A percentile compares a stretch with the other conserved stretches of the same genome.
phyloP scores from a whole-genome alignment of 2,329 filamentous ascomycete genomes.

The Colletotrichum lini region DNA sequence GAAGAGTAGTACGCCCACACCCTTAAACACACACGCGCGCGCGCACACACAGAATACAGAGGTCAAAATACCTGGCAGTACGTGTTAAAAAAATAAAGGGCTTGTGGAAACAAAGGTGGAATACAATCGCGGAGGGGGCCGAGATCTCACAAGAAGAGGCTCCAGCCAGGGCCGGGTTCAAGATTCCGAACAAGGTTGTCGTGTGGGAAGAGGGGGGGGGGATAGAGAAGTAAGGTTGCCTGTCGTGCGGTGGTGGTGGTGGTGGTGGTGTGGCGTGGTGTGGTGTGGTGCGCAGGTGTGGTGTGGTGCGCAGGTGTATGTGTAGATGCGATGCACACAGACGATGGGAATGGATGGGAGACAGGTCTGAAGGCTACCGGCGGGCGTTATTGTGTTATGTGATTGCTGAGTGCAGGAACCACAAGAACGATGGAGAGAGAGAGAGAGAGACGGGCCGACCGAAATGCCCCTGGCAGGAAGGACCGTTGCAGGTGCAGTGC shows the following conservation, averaged over 20 bases:
- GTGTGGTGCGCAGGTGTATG: background rate
- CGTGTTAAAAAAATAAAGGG: background rate
- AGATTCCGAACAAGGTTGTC: constrained; percentile 27
- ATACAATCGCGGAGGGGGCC: constrained; percentile 28
- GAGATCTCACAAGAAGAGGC: constrained; percentile 29
- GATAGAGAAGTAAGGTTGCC: background rate
- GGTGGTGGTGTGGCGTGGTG: constrained; percentile 1
- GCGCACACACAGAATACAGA: background rate
- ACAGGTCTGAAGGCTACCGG: background rate
- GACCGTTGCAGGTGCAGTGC: background rate
- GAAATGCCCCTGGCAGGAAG: background rate
- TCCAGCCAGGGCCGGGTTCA: constrained; percentile 30
- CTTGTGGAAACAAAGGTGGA: background rate
- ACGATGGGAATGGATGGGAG: constrained; percentile 6
- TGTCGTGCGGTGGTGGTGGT: background rate
- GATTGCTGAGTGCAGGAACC: constrained; percentile 17
- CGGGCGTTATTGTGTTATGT: constrained; percentile 19
- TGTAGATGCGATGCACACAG: constrained; percentile 23
- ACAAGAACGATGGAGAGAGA: background rate
- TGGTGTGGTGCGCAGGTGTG: constrained; percentile 8
- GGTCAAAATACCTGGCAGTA: background rate
- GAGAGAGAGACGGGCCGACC: background rate
- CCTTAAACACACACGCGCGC: background rate
- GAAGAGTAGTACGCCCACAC: background rate
- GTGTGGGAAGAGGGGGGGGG: constrained; percentile 6